Percentiles rank a stretch among this genome's conserved stretches.
Evolutionary conservation across 495 filamentous ascomycete species (phyloP).

Genomic region (Penicillium samsonianum): DNA sequence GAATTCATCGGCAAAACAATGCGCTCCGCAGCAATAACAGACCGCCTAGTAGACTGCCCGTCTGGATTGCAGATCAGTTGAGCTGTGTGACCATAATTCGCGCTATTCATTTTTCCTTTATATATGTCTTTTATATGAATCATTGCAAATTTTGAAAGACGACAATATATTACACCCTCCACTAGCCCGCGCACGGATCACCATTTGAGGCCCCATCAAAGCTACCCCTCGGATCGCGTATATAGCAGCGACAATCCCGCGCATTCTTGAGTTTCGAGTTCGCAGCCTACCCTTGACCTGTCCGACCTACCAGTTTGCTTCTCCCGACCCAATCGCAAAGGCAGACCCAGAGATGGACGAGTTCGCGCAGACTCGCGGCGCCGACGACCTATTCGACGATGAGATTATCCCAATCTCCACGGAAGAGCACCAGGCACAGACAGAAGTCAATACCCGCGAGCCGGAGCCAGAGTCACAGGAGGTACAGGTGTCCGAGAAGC

Average conservation of each 20-base stretch:
- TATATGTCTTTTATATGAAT: background rate
- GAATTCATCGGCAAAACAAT: slow-evolving; percentile 11
- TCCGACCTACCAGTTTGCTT: background rate
- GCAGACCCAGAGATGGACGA: slow-evolving; percentile 39
- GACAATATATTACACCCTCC: background rate
- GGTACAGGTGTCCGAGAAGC: slow-evolving; percentile 15
- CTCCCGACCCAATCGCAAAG: slow-evolving; percentile 13
- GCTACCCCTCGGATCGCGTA: slow-evolving; percentile 28
- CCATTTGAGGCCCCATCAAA: slow-evolving; percentile 20
- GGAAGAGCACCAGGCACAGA: slow-evolving; percentile 35
- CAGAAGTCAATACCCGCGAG: slow-evolving; percentile 22
- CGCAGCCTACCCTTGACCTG: background rate
- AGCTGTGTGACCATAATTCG: background rate
- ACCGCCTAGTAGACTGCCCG: slow-evolving; percentile 11
- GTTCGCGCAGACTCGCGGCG: slow-evolving; percentile 66
- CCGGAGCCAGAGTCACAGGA: slow-evolving; percentile 16
- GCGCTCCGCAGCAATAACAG: background rate
- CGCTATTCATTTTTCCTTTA: background rate
- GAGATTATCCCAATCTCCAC: slow-evolving; percentile 64
- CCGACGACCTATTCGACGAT: slow-evolving; percentile 71
- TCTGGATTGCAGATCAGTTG: slow-evolving; percentile 1
- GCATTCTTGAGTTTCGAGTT: background rate
- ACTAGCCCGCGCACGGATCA: slow-evolving; percentile 26
- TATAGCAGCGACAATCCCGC: slow-evolving; percentile 6
- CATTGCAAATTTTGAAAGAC: background rate